Percentiles rank a stretch among this genome's conserved stretches.
Conservation (phyloP, 805 yeast species). For the Candida stauntonica region DNA sequence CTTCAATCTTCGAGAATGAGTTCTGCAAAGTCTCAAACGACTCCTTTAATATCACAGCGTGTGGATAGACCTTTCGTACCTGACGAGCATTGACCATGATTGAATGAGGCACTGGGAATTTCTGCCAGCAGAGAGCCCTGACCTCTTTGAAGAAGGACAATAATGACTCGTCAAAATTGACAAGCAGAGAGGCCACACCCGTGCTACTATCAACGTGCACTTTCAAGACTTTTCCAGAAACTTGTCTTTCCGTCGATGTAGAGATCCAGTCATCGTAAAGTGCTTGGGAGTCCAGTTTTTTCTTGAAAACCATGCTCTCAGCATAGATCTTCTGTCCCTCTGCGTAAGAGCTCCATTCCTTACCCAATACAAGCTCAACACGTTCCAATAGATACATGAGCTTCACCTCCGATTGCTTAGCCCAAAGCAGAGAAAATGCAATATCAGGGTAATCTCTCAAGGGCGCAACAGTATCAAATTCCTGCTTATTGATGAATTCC, state of each 20-base stretch:
- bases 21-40: slow-evolving; percentile 39
- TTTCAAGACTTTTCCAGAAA: slow-evolving; percentile 38
- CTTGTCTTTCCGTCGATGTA: slow-evolving; percentile 20
- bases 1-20: slow-evolving; percentile 28
- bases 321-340: slow-evolving; percentile 62
- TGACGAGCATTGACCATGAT: slow-evolving; percentile 44
- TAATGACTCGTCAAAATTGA: slow-evolving; percentile 48
- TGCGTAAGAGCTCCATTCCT: slow-evolving; percentile 55
- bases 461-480: slow-evolving; percentile 34
- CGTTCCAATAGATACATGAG: slow-evolving; percentile 38
- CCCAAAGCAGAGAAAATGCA: slow-evolving; percentile 47
- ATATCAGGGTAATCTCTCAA: slow-evolving; percentile 44
- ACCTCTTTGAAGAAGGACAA: slow-evolving; percentile 49
- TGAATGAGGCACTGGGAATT: slow-evolving; percentile 53
- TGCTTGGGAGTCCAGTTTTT: slow-evolving; percentile 40
- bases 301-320: slow-evolving; percentile 43
- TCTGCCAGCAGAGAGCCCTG: slow-evolving; percentile 43
- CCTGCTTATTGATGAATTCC: slow-evolving; percentile 33
- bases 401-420: slow-evolving; percentile 44
- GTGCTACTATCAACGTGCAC: slow-evolving; percentile 26
- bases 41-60: slow-evolving; percentile 51
- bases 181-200: slow-evolving; percentile 29
- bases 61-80: slow-evolving; percentile 51
- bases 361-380: slow-evolving; percentile 50
- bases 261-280: slow-evolving; percentile 48